A percentile compares a stretch with the other conserved stretches of the same genome.
Conservation (phyloP, 306 rosid species). For the Corylus avellana region DNA sequence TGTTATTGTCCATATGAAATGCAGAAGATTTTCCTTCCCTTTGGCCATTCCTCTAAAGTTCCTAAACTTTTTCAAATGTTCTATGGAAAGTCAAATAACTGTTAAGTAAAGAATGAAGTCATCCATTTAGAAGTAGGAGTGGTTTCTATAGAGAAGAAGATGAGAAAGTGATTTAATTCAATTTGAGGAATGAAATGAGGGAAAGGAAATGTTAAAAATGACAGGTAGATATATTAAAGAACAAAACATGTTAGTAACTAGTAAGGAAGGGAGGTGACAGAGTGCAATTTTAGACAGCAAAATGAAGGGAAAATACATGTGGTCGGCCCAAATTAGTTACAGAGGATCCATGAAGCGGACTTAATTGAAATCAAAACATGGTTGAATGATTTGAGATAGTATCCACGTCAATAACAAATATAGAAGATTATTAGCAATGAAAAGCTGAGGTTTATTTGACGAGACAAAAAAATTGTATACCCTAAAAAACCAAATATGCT, state of each 20-base stretch:
- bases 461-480: background rate
- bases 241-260: background rate
- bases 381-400: background rate
- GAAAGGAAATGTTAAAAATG: no score
- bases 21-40: background rate
- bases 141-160: no score
- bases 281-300: background rate
- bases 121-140: no score
- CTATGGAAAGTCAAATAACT: background rate
- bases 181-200: no score
- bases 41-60: background rate
- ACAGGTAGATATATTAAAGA: no score
- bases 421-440: background rate
- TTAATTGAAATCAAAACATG: background rate
- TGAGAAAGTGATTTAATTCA: no score
- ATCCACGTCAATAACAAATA: background rate
- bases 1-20: background rate
- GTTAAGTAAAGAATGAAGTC: no score
- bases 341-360: background rate
- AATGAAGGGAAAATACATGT: background rate
- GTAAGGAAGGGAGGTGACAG: background rate
- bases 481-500: constrained; percentile 3
- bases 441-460: background rate
- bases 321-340: background rate
- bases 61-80: no score